These are phyloP conservation scores for Daldinia decipiens DNA, from an alignment of 495 filamentous ascomycete genomes.

Conservation along the genomic window DNA sequence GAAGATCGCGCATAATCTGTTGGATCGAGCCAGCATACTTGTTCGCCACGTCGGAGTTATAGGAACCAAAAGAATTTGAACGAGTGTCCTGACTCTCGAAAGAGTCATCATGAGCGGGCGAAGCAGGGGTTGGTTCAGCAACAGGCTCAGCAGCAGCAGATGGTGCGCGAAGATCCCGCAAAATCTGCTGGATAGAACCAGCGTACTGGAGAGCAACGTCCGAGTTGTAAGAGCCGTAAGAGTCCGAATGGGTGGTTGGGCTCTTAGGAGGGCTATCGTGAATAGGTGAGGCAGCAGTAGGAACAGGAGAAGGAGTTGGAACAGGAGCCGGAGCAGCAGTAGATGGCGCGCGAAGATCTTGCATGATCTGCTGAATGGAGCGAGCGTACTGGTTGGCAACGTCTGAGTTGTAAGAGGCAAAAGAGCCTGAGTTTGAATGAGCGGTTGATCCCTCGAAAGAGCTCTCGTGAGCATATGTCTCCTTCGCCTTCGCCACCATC, in stretches of 20 bases:
- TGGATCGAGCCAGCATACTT: background rate
- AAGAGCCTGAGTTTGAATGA: background rate
- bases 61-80: background rate
- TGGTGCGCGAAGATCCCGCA: background rate
- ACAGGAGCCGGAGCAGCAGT: background rate
- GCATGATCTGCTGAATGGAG: background rate
- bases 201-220: slow-evolving; percentile 3
- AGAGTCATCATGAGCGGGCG: background rate
- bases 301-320: background rate
- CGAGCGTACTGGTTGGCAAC: slow-evolving; percentile 1
- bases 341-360: background rate
- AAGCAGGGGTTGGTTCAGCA: background rate
- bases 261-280: background rate
- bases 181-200: background rate
- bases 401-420: background rate
- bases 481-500: slow-evolving; percentile 2
- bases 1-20: background rate
- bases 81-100: background rate
- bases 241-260: background rate
- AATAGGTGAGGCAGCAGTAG: background rate
- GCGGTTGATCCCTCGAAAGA: background rate
- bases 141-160: background rate
- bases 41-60: background rate
- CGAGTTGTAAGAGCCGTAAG: background rate
- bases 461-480: background rate